Base-by-base conservation (phyloP, 306 rosid genomes). In the Luffa acutangula region DNA sequence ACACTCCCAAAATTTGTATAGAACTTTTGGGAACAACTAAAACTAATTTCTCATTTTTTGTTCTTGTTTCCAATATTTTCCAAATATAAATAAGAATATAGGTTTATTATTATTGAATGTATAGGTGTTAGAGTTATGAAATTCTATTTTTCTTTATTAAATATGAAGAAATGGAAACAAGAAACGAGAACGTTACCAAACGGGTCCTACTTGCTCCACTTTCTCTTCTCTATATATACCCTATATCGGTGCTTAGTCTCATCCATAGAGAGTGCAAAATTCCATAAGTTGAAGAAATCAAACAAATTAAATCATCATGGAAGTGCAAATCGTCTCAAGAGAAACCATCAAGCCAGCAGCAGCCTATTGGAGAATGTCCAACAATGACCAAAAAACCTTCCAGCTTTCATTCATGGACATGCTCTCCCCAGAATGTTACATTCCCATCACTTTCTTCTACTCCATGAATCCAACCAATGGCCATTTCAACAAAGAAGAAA, bases 371-470 rank as follows among this genome's bases (percentile, higher is more conserved):
- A 25, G 31, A 25, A 25, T 0, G 31, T 25, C 31, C 31, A 25
- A 25, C 31, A 25, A 25, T 25, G 31, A 25, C 31, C 31, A 25
- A 25, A 25, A 25, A 86, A 85, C 80, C 83, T 41, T 76, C 45
- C n/a, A 83, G 76, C 87, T 87, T 52, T 89, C 90, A 21, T 78
- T 91, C 43, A 83, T 86, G 21, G 93, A 91, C 45, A 91, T 84
- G 79, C 75, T 85, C n/a, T 76, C 87, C 39, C 90, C 94, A 12
- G 70, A 67, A 33, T 81, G 78, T 6, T 86, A 87, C n/a, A 83
- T 54, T 62, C 87, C 91, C 14, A 0, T 81, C 5, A 46, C 82
- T 13, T 80, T 85, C 76, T 89, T 92, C 39, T 92, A 69, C 52
- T 20, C 75, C 36, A 18, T 37, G 72, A 65, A 65, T 17, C 25